Evolutionary conservation across 345 rosid genomes (phyloP).

Genomic region (Gossypium anomalum): DNA sequence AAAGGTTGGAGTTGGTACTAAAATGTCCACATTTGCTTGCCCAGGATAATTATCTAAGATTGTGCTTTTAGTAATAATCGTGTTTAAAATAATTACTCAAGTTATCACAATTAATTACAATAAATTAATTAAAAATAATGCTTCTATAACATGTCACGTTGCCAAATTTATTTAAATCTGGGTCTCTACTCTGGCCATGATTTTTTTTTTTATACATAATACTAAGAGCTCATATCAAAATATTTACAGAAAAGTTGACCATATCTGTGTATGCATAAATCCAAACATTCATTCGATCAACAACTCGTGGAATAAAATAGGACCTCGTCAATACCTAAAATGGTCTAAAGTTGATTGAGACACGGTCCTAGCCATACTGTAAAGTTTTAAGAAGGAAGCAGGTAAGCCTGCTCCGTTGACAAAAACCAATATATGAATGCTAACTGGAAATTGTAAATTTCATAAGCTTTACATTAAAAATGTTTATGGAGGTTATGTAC

Average conservation of each 20-base stretch:
- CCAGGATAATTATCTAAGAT: too few relatives aligned
- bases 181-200: not conserved
- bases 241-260: not conserved
- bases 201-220: too few relatives aligned
- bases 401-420: conserved; percentile 31
- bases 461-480: too few relatives aligned
- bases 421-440: not conserved
- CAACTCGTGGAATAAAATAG: not conserved
- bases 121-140: too few relatives aligned
- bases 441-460: too few relatives aligned
- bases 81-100: too few relatives aligned
- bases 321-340: not conserved
- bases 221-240: not conserved
- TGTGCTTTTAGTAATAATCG: too few relatives aligned
- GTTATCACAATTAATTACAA: too few relatives aligned
- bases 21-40: not conserved
- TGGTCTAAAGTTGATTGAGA: not conserved
- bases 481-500: too few relatives aligned
- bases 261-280: not conserved
- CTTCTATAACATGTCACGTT: not conserved
- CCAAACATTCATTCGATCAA: not conserved
- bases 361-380: not conserved
- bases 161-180: not conserved
- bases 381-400: conserved; percentile 18
- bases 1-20: conserved; percentile 31